Percentiles rank a stretch among this genome's conserved stretches.
Conservation (phyloP, 208 protist genomes). For the Vickermania ingenoplastis region DNA sequence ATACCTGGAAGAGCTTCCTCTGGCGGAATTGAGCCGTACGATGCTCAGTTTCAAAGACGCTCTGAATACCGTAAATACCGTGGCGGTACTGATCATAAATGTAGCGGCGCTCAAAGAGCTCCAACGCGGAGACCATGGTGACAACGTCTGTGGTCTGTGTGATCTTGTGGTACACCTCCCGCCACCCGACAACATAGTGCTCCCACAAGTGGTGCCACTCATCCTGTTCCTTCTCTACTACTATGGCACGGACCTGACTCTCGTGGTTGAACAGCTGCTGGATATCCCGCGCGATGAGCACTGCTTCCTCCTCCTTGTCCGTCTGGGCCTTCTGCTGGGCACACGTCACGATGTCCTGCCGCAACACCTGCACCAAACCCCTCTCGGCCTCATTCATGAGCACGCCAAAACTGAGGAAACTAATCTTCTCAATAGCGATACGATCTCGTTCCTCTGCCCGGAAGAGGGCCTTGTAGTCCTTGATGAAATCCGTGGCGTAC, state of each 20-base stretch:
- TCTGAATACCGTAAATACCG: slow-evolving; percentile 21
- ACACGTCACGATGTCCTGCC: slow-evolving; percentile 6
- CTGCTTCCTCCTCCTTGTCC: not conserved
- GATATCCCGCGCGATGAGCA: slow-evolving; percentile 6
- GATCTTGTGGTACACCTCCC: slow-evolving; percentile 32
- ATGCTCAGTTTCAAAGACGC: slow-evolving; percentile 7
- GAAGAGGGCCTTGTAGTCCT: not conserved
- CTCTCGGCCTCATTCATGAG: slow-evolving; percentile 2
- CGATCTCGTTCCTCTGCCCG: slow-evolving; percentile 7
- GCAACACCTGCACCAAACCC: not conserved
- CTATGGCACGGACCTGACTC: slow-evolving; percentile 24
- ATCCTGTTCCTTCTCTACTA: slow-evolving; percentile 37
- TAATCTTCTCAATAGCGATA: slow-evolving; percentile 6
- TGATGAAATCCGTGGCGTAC: slow-evolving; percentile 1
- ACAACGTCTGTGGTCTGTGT: slow-evolving; percentile 14
- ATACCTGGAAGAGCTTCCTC: slow-evolving; percentile 15
- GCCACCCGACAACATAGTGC: slow-evolving; percentile 39
- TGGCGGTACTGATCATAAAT: slow-evolving; percentile 42
- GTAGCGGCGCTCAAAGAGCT: slow-evolving; percentile 44
- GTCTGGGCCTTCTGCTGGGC: not conserved
- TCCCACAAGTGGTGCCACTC: slow-evolving; percentile 19
- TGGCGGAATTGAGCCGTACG: slow-evolving; percentile 4
- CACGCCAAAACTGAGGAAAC: slow-evolving; percentile 6
- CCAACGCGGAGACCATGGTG: slow-evolving; percentile 33
- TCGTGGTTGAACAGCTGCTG: slow-evolving; percentile 20